phyloP scores from a whole-genome alignment of 2,329 filamentous ascomycete species.

The Macrophomina phaseolina region DNA sequence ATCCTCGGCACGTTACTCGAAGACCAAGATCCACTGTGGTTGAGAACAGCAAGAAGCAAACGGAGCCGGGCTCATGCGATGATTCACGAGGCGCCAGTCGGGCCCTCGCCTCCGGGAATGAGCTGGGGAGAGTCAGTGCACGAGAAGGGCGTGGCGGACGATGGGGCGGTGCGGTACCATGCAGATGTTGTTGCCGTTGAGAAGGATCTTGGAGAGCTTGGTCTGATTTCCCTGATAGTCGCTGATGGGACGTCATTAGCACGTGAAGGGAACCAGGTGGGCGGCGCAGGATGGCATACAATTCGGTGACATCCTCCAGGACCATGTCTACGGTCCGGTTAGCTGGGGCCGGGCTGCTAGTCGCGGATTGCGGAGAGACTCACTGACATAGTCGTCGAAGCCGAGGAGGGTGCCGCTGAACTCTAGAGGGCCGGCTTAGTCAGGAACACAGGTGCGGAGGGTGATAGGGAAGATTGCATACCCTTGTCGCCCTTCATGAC shows the following conservation, averaged over 20 bases:
- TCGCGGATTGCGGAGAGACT: conserved; percentile 54
- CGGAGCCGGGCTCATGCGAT: background rate
- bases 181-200: conserved; percentile 99
- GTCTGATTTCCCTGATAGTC: conserved; percentile 89
- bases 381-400: conserved; percentile 99
- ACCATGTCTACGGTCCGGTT: conserved; percentile 79
- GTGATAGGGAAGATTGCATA: conserved; percentile 46
- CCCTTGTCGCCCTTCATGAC: conserved; percentile 99
- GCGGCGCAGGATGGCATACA: conserved; percentile 61
- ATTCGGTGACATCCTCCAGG: conserved; percentile 94
- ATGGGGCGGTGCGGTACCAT: conserved; percentile 69
- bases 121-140: conserved; percentile 22
- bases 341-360: background rate
- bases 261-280: background rate
- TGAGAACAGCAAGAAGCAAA: background rate
- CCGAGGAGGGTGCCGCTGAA: conserved; percentile 93
- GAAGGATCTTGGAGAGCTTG: conserved; percentile 89
- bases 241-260: conserved; percentile 53
- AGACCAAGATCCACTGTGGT: background rate
- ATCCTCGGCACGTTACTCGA: background rate
- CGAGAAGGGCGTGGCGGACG: background rate
- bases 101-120: conserved; percentile 32
- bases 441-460: background rate
- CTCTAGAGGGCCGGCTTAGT: conserved; percentile 61
- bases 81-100: conserved; percentile 12